A percentile compares a stretch with the other conserved stretches of the same genome.
These are phyloP conservation scores for Bauhinia variegata DNA, from an alignment of 306 rosid genomes.

Conservation along the genomic window DNA sequence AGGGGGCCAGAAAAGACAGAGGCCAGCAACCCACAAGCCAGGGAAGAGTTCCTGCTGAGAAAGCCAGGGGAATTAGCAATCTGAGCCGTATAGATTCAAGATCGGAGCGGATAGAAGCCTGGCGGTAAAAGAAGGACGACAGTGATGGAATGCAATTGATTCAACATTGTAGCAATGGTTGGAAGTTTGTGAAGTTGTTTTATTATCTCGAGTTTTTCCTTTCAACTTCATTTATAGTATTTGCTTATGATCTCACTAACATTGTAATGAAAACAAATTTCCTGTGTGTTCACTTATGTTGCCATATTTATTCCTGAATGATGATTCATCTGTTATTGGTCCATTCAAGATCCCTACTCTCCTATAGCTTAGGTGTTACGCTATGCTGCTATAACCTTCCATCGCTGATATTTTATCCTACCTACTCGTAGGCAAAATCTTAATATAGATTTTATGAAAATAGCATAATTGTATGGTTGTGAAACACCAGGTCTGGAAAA, in stretches of 20 bases:
- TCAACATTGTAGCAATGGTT: conserved; percentile 33
- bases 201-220: conserved; percentile 36
- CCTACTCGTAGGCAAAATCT: too few relatives aligned
- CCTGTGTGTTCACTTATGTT: conserved; percentile 39
- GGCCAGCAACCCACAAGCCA: conserved; percentile 42
- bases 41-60: conserved; percentile 43
- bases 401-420: too few relatives aligned
- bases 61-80: too few relatives aligned
- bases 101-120: too few relatives aligned
- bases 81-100: too few relatives aligned
- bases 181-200: conserved; percentile 49
- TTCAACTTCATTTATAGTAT: conserved; percentile 39
- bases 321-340: conserved; percentile 10
- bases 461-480: conserved; percentile 8
- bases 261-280: conserved; percentile 38
- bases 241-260: conserved; percentile 41
- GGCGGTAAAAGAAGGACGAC: too few relatives aligned
- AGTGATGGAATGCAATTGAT: too few relatives aligned
- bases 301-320: conserved; percentile 27
- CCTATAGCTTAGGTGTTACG: too few relatives aligned
- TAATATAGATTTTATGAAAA: too few relatives aligned
- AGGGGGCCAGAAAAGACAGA: conserved; percentile 44
- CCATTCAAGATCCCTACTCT: not conserved
- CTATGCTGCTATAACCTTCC: conserved; percentile 24
- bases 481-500: conserved; percentile 34